Base-by-base conservation (phyloP, 1,139 yeast species). In the Nakaseomyces delphensis region DNA sequence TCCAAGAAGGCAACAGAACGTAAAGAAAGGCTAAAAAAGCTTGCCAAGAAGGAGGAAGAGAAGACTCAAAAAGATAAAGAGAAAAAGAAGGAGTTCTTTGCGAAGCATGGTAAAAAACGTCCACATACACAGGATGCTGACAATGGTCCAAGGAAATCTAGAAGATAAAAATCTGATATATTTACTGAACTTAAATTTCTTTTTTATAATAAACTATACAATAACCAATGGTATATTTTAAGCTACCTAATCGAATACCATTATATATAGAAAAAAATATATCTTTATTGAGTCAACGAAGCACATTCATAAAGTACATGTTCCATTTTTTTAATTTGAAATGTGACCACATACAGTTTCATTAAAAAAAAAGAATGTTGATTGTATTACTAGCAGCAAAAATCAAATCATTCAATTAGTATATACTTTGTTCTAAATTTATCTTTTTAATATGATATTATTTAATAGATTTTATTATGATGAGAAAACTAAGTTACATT, bases 51-150 rank as follows among this genome's bases (percentile, higher is more conserved):
- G 49, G 93, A 83, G 48, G 93, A 80, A 54, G 65, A 71, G 38
- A 79, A 79, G 57, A 69, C 68, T 39, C 93, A 86, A 49, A 83
- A 83, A 64, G 91, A 84, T 50, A 78, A 74, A 58, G 89, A 83
- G 60, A 76, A 85, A 59, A 89, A 87, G 72, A 85, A 84, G 68
- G 96, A 86, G 44, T 87, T 68, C 60, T 91, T 91, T 58, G 73
- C 82, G 40, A 77, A 71, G 51, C 79, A 79, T 54, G 85, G 89
- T 28, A 77, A 75, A 59, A 83, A 81, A 68, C 74, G 87, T 63
- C 67, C 72, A 23, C 56, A 67, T 10, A 64, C 69, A 48, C 71
- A 67, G 41, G 69, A 66, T 28, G 63, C 57, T 18, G 60, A 60
- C 48, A 63, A 49, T n/a, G 36, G 44, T 14, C 46, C 52, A 6